These are phyloP conservation scores for Saccharomyces hybrid DNA, from an alignment of 1,139 yeast genomes.

Conservation along the genomic window DNA sequence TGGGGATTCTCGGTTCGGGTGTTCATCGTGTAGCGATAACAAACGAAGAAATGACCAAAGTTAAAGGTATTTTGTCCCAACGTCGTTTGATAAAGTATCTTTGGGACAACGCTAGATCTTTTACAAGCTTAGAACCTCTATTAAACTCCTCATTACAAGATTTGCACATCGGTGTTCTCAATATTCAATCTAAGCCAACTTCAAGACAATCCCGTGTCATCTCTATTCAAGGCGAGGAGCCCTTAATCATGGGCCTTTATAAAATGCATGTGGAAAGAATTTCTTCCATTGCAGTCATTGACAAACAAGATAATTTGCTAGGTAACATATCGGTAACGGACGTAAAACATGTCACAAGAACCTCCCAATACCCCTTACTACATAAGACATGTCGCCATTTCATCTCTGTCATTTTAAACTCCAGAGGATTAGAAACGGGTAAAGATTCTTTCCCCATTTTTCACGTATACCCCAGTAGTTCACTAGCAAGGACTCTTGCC, in stretches of 20 bases:
- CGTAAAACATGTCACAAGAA: slow-evolving; percentile 76
- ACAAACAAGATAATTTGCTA: slow-evolving; percentile 59
- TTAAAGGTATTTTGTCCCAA: slow-evolving; percentile 80
- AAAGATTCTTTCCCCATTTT: slow-evolving; percentile 95
- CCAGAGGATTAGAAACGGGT: slow-evolving; percentile 75
- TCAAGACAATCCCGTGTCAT: slow-evolving; percentile 43
- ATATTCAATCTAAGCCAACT: slow-evolving; percentile 25
- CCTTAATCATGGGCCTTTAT: slow-evolving; percentile 74
- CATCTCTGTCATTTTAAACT: slow-evolving; percentile 74
- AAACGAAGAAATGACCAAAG: slow-evolving; percentile 39
- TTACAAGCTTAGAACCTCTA: slow-evolving; percentile 68
- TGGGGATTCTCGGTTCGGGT: slow-evolving; percentile 83
- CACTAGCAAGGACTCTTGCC: slow-evolving; percentile 84
- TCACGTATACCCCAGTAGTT: slow-evolving; percentile 73
- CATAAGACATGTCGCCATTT: slow-evolving; percentile 81
- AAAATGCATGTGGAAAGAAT: slow-evolving; percentile 81
- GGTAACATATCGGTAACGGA: slow-evolving; percentile 95
- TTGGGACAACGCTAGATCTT: slow-evolving; percentile 88
- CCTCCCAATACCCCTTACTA: slow-evolving; percentile 74
- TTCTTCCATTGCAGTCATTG: slow-evolving; percentile 91
- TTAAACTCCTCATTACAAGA: slow-evolving; percentile 47
- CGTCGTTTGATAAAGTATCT: slow-evolving; percentile 72
- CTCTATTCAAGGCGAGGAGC: slow-evolving; percentile 76
- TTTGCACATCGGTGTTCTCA: slow-evolving; percentile 28
- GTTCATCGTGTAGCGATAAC: slow-evolving; percentile 89